Percentiles rank a stretch among this genome's conserved stretches.
These are phyloP conservation scores for Ampelomyces quisqualis DNA, from an alignment of 2,329 filamentous ascomycete genomes.

Conservation along the genomic window DNA sequence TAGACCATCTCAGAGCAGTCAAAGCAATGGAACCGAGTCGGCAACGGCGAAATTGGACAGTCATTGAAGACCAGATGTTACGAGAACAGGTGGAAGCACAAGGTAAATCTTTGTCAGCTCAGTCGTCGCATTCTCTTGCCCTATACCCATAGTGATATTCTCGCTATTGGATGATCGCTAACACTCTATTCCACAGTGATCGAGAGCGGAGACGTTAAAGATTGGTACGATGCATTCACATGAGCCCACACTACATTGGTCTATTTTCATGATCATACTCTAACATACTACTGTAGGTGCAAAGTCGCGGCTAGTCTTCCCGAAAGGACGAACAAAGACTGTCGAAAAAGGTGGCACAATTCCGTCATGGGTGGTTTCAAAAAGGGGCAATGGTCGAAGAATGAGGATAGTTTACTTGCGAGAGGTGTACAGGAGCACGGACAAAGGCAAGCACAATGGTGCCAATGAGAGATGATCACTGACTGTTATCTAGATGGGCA, in stretches of 20 bases:
- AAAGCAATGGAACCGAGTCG: constrained; percentile 18
- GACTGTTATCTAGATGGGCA: constrained; percentile 42
- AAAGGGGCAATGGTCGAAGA: constrained; percentile 46
- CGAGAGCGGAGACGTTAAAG: constrained; percentile 25
- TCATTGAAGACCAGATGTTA: constrained; percentile 28
- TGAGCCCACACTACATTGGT: no score
- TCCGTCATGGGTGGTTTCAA: constrained; percentile 42
- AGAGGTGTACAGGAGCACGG: constrained; percentile 42
- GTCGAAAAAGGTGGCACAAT: constrained; percentile 49
- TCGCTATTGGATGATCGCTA: background rate
- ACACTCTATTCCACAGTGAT: constrained; percentile 11
- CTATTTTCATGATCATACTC: background rate
- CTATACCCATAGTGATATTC: background rate
- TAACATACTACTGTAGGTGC: constrained; percentile 28
- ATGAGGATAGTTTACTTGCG: constrained; percentile 38
- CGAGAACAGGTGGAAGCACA: constrained; percentile 32
- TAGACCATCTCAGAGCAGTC: no score
- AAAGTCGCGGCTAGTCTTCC: constrained; percentile 43
- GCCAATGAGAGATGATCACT: background rate
- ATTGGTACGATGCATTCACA: constrained; percentile 36
- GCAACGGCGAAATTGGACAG: constrained; percentile 33
- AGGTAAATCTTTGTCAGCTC: constrained; percentile 14
- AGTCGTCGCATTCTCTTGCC: no score
- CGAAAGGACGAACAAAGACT: constrained; percentile 49
- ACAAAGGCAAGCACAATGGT: constrained; percentile 30